Evolutionary conservation across 2,329 filamentous ascomycete genomes (phyloP), one percentile per base, ranked within the genome.

Genomic region (Alternaria brassicae): DNA sequence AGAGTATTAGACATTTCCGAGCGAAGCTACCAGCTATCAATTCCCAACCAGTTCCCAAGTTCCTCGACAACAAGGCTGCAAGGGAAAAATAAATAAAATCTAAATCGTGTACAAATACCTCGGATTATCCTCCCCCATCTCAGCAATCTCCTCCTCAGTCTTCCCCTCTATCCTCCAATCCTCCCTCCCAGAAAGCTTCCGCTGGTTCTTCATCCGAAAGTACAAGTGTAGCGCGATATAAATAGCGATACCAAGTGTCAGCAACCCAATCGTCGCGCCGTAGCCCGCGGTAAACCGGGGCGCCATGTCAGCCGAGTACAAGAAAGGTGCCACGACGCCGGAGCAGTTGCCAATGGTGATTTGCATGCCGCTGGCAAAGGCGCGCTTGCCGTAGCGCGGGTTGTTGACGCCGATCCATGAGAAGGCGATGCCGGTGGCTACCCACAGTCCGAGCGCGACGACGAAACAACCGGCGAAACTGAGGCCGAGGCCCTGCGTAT

Each of bases 331-430:
- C 28, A 58, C 66, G 21, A 71, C 67, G 21, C 74, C 81, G 79
- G 67, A 65, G 13, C 62, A 60, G 19, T 82, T 70, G 32, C 68
- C 65, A 19, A 71, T 68, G 5, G 67, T 80, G 42, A 86, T 76
- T 27, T 70, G 68, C 68, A 72, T 68, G 2, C 67, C 69, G 41
- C 63, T 67, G 23, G 70, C 70, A 34, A 68, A 72, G 3, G 73
- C 71, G 30, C 70, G 64, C 55, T 74, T 75, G 39, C 71, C 73
- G 32, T 73, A 75, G 19, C 70, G 65, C 30, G 73, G 70, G 5
- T 67, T 74, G 49, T 75, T 75, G 51, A 68, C 63, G 13, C 58
- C 65, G 23, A 75, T 48, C 72, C 72, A 74, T 4, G 71, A 65
- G 30, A 74, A 64, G 1, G 71, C 66, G 3, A 70, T 58, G 3